A percentile compares a stretch with the other conserved stretches of the same genome.
phyloP scores from a whole-genome alignment of 257 asterid species.

The Solanum bulbocastanum region DNA sequence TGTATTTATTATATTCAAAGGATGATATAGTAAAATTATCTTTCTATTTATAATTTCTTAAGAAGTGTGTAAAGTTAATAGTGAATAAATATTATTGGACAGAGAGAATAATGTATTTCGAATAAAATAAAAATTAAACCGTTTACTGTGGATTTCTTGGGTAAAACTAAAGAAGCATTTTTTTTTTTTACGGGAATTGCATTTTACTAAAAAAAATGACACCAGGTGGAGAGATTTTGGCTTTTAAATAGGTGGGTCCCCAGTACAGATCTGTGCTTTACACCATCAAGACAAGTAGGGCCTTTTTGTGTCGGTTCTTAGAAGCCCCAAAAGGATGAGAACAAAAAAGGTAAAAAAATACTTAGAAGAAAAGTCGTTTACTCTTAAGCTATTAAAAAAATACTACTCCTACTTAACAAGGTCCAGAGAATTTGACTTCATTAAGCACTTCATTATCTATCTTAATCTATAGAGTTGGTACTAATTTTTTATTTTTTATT shows the following conservation, averaged over 20 bases:
- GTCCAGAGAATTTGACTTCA: constrained; percentile 40
- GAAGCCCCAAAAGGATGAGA: not conserved
- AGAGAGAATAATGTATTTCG: too few species aligned
- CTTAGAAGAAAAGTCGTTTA: not conserved
- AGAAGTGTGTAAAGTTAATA: too few species aligned
- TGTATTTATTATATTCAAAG: too few species aligned
- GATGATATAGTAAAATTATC: not conserved
- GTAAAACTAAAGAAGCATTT: too few species aligned
- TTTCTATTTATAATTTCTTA: too few species aligned
- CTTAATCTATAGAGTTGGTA: not conserved
- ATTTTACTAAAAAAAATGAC: not conserved
- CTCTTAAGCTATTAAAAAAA: not conserved
- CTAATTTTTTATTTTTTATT: not conserved
- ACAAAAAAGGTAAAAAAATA: not conserved
- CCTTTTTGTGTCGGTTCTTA: constrained; percentile 7
- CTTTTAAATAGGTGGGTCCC: constrained; percentile 22
- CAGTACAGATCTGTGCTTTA: constrained; percentile 28
- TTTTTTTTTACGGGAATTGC: not conserved
- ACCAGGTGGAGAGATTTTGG: not conserved
- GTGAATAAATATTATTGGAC: too few species aligned
- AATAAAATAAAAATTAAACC: not conserved
- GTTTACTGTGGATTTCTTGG: not conserved
- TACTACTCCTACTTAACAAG: not conserved
- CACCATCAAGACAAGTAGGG: constrained; percentile 38
- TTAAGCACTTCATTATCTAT: too few species aligned